Evolutionary conservation across 139 green algal genomes (phyloP).

Genomic region (Raphidocelis subcapitata): DNA sequence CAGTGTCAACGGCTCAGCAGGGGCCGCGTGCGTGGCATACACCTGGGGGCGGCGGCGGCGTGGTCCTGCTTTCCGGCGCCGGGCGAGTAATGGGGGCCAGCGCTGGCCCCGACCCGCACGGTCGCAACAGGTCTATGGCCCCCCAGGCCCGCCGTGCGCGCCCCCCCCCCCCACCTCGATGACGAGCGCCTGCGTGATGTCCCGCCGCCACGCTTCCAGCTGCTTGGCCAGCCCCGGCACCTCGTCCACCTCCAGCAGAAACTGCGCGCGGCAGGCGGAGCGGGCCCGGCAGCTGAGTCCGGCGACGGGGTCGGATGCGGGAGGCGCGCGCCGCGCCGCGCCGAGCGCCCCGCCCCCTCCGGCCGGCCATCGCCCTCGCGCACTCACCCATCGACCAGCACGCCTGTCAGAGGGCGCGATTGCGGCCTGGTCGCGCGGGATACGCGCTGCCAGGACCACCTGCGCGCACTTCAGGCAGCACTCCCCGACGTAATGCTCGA

Average conservation of each 20-base stretch:
- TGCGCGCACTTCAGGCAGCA: slow-evolving; percentile 22
- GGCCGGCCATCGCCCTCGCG: no score
- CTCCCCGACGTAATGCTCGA: slow-evolving; percentile 31
- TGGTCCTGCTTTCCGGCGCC: no score
- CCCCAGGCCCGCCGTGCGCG: no score
- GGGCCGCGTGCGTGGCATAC: no score
- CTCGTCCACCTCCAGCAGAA: slow-evolving; percentile 30
- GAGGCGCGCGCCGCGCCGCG: no score
- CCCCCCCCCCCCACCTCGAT: slow-evolving; percentile 18
- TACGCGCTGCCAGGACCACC: slow-evolving; percentile 21
- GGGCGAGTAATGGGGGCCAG: no score
- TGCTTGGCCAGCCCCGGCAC: slow-evolving; percentile 3
- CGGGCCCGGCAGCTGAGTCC: background rate
- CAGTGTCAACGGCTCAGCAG: no score
- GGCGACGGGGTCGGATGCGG: background rate
- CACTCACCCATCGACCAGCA: slow-evolving; percentile 22
- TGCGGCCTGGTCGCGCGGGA: background rate
- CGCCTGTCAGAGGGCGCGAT: slow-evolving; percentile 5
- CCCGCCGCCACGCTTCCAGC: slow-evolving; percentile 23
- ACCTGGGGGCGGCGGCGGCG: no score
- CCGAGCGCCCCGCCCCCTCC: no score
- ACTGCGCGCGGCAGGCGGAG: slow-evolving; percentile 6
- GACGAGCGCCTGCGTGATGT: slow-evolving; percentile 13
- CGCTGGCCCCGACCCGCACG: no score
- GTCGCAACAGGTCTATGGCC: no score